Percentiles rank a stretch among this genome's conserved stretches.
Conservation (phyloP, 345 rosid species). For the Gossypium arboreum region DNA sequence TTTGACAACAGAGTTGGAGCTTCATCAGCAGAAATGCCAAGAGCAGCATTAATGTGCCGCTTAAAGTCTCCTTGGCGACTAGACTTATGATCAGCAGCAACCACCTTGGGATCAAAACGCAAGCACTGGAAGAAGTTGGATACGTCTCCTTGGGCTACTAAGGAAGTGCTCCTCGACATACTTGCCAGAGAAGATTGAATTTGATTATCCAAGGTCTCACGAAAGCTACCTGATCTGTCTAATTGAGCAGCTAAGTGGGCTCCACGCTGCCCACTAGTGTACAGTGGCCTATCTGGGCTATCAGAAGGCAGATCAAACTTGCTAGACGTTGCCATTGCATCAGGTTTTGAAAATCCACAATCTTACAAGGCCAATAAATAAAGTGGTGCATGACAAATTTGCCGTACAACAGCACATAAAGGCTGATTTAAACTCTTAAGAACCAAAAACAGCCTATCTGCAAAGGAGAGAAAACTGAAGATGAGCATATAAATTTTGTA, state of each 20-base stretch:
- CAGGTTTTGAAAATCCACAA: slow-evolving; percentile 44
- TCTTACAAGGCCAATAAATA: slow-evolving; percentile 46
- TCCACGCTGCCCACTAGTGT: slow-evolving; percentile 70
- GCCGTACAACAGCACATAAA: slow-evolving; percentile 45
- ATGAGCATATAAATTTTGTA: slow-evolving; percentile 15
- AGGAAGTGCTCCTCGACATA: slow-evolving; percentile 61
- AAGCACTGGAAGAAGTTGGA: slow-evolving; percentile 66
- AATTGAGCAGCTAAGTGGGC: slow-evolving; percentile 65
- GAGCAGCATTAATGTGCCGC: slow-evolving; percentile 62
- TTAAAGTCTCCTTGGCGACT: slow-evolving; percentile 72
- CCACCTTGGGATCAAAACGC: slow-evolving; percentile 71
- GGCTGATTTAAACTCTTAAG: slow-evolving; percentile 32
- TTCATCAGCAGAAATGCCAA: slow-evolving; percentile 72
- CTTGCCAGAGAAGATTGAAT: slow-evolving; percentile 62
- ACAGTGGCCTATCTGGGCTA: slow-evolving; percentile 76
- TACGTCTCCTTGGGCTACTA: slow-evolving; percentile 61
- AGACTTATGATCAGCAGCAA: slow-evolving; percentile 73
- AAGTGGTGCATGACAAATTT: slow-evolving; percentile 69
- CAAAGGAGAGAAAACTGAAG: slow-evolving; percentile 23
- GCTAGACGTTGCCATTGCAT: slow-evolving; percentile 82
- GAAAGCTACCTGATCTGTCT: slow-evolving; percentile 90
- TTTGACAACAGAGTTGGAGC: slow-evolving; percentile 51
- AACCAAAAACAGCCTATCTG: slow-evolving; percentile 39
- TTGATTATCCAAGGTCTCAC: slow-evolving; percentile 72
- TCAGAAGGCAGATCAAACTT: slow-evolving; percentile 81